Evolutionary conservation across 208 protist genomes (phyloP), one percentile per base, ranked within the genome.

Genomic region (Entamoeba histolytica): DNA sequence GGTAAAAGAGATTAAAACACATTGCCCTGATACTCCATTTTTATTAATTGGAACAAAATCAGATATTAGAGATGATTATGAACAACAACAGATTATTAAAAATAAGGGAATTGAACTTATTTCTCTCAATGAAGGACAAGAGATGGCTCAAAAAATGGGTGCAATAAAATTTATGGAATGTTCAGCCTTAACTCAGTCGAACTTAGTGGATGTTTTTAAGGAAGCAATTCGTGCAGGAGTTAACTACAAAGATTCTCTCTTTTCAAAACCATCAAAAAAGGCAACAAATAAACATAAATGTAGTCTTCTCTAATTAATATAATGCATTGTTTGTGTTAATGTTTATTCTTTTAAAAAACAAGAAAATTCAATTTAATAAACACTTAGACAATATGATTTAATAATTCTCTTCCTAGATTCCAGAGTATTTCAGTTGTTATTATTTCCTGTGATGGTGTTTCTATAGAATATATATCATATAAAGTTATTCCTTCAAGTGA

Each of bases 141-240:
- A 95, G 91, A 93, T 97, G 55, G 95, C 95, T 52, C 95, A 96
- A 49, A 93, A 96, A 73, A 97, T 98, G 91, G 93, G 94, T 51
- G 96, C 97, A 49, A 78, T 95, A 44, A 95, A 95, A 49, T 98
- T 98, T 95, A 92, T 98, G 23, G 97, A 98, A 94, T 98, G 97
- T 95, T 97, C 95, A 91, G 97, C 97, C 14, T 94, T 96, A 5
- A 97, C 96, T 19, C 96, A 98, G 94, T 94, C 96, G 23, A 94
- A 94, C 91, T 94, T 98, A 7, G 97, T 97, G 94, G 73, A n/a
- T 87, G 96, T 97, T n/a, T 97, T 97, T 92, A 96, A 97, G 87
- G 94, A 95, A 87, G 96, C 96, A 39, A 97, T 97, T 78, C 69
- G 95, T 50, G 92, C 95, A 57, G 96, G 94, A n/a, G 10, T 92